Evolutionary conservation across 208 protist species (phyloP).

Genomic region (Trypanosoma mega): DNA sequence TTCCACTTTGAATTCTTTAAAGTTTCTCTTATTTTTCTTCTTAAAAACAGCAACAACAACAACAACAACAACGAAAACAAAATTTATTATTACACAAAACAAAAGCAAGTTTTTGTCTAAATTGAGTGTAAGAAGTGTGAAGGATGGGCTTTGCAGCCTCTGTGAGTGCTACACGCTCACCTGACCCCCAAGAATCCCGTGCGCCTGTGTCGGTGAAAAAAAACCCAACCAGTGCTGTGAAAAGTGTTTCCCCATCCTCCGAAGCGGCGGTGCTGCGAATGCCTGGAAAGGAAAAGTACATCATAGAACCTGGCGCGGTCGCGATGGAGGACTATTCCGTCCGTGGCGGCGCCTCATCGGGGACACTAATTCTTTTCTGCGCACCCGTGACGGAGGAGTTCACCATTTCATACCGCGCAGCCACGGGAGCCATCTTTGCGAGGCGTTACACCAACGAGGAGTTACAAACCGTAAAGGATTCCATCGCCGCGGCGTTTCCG

Average conservation of each 20-base stretch:
- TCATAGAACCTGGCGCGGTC: constrained; percentile 75
- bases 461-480: constrained; percentile 57
- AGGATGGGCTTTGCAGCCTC: no score
- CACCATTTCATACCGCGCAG: constrained; percentile 67
- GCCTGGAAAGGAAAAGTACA: constrained; percentile 82
- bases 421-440: constrained; percentile 55
- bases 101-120: no score
- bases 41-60: no score
- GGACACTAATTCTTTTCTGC: constrained; percentile 74
- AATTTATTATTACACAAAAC: no score
- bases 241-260: background rate
- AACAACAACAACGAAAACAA: no score
- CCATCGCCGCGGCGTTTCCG: constrained; percentile 38
- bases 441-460: constrained; percentile 63
- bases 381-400: constrained; percentile 41
- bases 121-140: no score
- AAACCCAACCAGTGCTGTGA: no score
- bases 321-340: constrained; percentile 51
- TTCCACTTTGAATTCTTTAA: no score
- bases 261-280: constrained; percentile 13
- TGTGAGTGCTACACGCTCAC: no score
- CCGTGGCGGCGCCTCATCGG: constrained; percentile 7
- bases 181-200: no score
- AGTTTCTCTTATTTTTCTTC: no score
- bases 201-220: no score